Evolutionary conservation across 1,284 basidiomycete genomes (phyloP).

Genomic region (Leccinum subrobustum): DNA sequence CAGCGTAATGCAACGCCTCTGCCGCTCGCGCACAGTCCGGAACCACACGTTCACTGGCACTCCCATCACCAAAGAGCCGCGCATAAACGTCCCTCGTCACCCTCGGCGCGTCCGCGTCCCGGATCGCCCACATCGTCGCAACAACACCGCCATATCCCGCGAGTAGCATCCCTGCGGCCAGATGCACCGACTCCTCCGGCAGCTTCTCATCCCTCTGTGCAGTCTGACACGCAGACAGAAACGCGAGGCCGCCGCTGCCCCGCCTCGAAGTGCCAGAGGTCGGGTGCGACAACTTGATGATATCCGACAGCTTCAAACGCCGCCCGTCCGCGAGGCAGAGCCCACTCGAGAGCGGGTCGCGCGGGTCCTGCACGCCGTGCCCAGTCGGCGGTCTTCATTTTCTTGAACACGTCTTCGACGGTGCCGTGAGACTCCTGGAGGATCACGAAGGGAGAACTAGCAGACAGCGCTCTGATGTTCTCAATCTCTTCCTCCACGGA

Average conservation of each 20-base stretch:
- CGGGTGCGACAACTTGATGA: background rate
- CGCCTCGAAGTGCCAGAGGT: background rate
- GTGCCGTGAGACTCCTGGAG: background rate
- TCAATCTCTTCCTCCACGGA: background rate
- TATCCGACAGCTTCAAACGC: background rate
- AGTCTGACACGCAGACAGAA: background rate
- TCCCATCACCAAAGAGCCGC: background rate
- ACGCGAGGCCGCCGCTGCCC: background rate
- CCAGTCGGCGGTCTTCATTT: background rate
- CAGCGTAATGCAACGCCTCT: background rate
- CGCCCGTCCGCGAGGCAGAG: background rate
- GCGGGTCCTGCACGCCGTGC: background rate
- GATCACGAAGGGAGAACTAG: background rate
- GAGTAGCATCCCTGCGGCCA: background rate
- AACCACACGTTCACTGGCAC: background rate
- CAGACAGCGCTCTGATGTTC: background rate
- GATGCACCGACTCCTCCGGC: background rate
- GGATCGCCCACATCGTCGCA: background rate
- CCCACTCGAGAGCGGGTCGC: background rate
- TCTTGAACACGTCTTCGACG: background rate
- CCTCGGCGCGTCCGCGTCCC: background rate
- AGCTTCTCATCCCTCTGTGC: background rate
- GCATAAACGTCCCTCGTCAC: background rate
- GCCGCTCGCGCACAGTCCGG: background rate
- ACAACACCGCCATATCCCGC: background rate